Base-by-base conservation (phyloP, 2,329 filamentous ascomycete genomes). In the Microsporum ferrugineum region DNA sequence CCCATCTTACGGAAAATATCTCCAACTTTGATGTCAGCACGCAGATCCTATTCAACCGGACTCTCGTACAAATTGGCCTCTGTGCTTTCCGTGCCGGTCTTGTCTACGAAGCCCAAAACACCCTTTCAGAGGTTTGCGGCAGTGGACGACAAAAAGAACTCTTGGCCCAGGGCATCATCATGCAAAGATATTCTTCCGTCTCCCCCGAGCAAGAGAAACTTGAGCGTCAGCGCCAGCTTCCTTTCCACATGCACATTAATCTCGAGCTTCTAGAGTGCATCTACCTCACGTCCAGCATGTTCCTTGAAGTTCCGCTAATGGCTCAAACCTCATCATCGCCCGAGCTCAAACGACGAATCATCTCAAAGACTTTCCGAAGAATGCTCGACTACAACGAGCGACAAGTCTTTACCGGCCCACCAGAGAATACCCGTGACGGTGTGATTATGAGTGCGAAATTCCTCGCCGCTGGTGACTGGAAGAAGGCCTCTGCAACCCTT, bases 231-330 rank as follows among this genome's bases (percentile, higher is more conserved):
- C 87, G 94, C 70, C 94, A 99, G 79, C 84, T 99, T 67, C 94
- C 94, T 41, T 99, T 99, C 86, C 94, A 99, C 81, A 96, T 99
- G 91, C 94, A 99, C 83, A 99, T 99, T 82, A 99, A 99, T 81
- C 84, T 99, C 59, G 94, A 99, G 76, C 84, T 99, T 60, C 84
- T 99, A 43, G 94, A 99, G 80, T 97, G 94, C 72, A 92, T 97
- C 64, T 99, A 99, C 79, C 84, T 99, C 63, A 97, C 94, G 58
- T 97, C 92, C 81, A 96, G 91, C 78, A 99, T 99, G 94, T 88
- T 99, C 66, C 84, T 99, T 61, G 94, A 99, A 79, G 97, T 99
- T 65, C 94, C 94, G 63, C 86, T 97, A 55, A 86, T 99, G 68
- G 95, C 94, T 57, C 94, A 97, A 77, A 95, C 92, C 39, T 94